Percentiles rank a stretch among this genome's conserved stretches.
phyloP scores from a whole-genome alignment of 371 early-diverging fungal genomes.

The Dinochytrium kinnereticum region DNA sequence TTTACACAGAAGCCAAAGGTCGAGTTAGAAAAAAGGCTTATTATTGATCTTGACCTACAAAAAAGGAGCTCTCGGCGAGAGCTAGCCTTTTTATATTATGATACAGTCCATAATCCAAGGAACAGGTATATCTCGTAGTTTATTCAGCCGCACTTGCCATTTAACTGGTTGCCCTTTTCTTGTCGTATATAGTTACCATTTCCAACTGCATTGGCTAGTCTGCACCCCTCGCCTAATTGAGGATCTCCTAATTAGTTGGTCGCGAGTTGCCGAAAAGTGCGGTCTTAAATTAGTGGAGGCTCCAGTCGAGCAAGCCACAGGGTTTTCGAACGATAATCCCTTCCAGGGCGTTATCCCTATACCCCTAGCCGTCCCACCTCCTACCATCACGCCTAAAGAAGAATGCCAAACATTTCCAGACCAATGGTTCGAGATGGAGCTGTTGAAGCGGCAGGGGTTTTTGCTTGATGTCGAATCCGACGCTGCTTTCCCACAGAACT shows the following conservation, averaged over 20 bases:
- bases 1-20: background rate
- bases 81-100: constrained; percentile 87
- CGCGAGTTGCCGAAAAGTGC: constrained; percentile 82
- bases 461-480: constrained; percentile 95
- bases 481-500: constrained; percentile 60
- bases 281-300: constrained; percentile 92
- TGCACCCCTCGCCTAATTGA: constrained; percentile 92
- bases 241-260: constrained; percentile 85
- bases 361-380: constrained; percentile 68
- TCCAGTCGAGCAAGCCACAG: constrained; percentile 74
- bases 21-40: constrained; percentile 65
- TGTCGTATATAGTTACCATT: constrained; percentile 68
- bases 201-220: constrained; percentile 94
- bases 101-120: constrained; percentile 84
- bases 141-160: too few relatives aligned
- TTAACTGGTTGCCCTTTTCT: too few relatives aligned
- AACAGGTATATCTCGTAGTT: constrained; percentile 57
- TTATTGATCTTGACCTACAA: constrained; percentile 80
- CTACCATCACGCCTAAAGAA: constrained; percentile 45
- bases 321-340: constrained; percentile 75
- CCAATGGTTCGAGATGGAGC: constrained; percentile 79
- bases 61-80: constrained; percentile 79
- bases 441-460: constrained; percentile 82
- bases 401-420: constrained; percentile 55
- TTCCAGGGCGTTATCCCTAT: constrained; percentile 85